Conservation (phyloP, 2,329 filamentous ascomycete genomes). For the Pestalotiopsis sp. region DNA sequence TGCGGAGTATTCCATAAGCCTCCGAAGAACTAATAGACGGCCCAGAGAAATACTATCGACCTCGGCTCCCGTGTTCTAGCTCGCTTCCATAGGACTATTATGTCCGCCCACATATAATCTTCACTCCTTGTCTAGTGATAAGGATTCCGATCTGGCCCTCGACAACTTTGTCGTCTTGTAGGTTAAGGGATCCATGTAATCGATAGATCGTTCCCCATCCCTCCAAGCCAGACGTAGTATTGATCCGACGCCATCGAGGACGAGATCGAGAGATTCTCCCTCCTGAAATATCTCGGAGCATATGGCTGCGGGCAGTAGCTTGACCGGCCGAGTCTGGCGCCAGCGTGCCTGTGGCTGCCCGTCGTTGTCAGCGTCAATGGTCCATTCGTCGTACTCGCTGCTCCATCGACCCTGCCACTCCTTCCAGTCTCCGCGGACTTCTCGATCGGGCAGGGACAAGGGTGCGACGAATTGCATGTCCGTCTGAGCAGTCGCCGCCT, state of each 20-base stretch:
- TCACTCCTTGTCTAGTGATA: no score
- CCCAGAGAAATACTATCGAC: no score
- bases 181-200: neutral
- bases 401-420: constrained; percentile 5
- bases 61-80: no score
- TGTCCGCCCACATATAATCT: no score
- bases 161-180: constrained; percentile 1
- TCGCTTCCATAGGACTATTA: no score
- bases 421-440: constrained; percentile 2
- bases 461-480: neutral
- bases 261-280: constrained; percentile 7
- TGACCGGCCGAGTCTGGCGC: neutral
- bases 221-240: constrained; percentile 6
- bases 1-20: no score
- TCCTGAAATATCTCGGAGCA: neutral
- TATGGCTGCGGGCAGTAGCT: constrained; percentile 3
- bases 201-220: constrained; percentile 2
- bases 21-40: no score
- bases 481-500: neutral
- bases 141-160: neutral
- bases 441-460: neutral
- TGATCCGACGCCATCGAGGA: neutral
- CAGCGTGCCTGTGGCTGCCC: constrained; percentile 5
- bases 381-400: neutral
- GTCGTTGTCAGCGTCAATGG: constrained; percentile 2